A percentile compares a stretch with the other conserved stretches of the same genome.
These are phyloP conservation scores for Echium plantagineum DNA, from an alignment of 257 asterid species.

Conservation along the genomic window DNA sequence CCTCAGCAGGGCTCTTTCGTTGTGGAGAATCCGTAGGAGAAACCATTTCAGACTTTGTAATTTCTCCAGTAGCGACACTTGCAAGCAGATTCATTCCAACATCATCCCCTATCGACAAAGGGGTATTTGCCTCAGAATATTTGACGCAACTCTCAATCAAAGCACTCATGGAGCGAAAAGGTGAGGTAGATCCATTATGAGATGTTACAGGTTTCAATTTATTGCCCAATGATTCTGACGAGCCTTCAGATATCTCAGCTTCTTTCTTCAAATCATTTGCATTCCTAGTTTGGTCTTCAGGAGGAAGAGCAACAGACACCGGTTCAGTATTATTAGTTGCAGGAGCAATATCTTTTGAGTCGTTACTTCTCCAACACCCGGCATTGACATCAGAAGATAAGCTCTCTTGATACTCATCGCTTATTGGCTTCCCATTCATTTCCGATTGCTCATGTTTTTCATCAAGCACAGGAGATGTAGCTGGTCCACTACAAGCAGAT, in stretches of 20 bases:
- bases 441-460: constrained; percentile 42
- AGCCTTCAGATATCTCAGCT: constrained; percentile 21
- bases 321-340: constrained; percentile 30
- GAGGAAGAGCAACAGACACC: constrained; percentile 31
- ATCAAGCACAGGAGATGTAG: constrained; percentile 40
- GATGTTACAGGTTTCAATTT: constrained; percentile 8
- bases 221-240: constrained; percentile 24
- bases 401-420: constrained; percentile 29
- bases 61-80: constrained; percentile 88
- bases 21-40: constrained; percentile 54
- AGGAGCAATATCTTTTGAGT: constrained; percentile 16
- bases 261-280: constrained; percentile 27
- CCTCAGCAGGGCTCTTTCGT: constrained; percentile 24
- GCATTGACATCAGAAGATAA: constrained; percentile 31
- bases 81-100: constrained; percentile 95
- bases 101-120: constrained; percentile 69
- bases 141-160: constrained; percentile 82
- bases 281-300: constrained; percentile 40
- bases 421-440: constrained; percentile 25
- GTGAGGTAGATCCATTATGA: constrained; percentile 28
- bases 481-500: constrained; percentile 34
- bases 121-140: constrained; percentile 59
- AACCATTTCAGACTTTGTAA: constrained; percentile 41
- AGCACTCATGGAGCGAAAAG: constrained; percentile 90
- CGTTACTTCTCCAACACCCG: too few species aligned